Percentiles rank a stretch among this genome's conserved stretches.
phyloP scores from a whole-genome alignment of 805 yeast species.

The Wickerhamomyces pijperi region DNA sequence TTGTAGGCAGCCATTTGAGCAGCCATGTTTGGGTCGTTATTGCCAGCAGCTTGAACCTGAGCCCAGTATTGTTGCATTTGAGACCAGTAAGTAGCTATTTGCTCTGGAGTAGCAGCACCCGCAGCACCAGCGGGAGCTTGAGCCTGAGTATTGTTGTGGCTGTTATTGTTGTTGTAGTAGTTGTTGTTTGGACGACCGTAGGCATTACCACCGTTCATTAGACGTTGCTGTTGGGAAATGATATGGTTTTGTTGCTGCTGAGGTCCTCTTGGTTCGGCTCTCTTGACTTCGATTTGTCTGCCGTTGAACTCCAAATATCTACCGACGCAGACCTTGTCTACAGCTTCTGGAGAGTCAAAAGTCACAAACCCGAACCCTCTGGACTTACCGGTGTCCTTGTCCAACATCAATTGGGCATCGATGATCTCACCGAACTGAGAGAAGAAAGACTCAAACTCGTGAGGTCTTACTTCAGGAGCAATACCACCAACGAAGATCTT shows the following conservation, averaged over 20 bases:
- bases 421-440: constrained; percentile 82
- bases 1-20: constrained; percentile 23
- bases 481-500: constrained; percentile 97
- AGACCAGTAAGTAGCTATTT: constrained; percentile 55
- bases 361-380: constrained; percentile 97
- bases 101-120: constrained; percentile 28
- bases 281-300: constrained; percentile 71
- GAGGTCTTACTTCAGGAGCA: constrained; percentile 85
- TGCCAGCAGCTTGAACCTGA: constrained; percentile 32
- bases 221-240: constrained; percentile 19
- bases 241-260: constrained; percentile 33
- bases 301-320: constrained; percentile 80
- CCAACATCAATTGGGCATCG: constrained; percentile 95
- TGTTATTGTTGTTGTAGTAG: not conserved
- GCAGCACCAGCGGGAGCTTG: constrained; percentile 6
- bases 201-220: constrained; percentile 9
- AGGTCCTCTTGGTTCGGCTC: constrained; percentile 75
- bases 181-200: not conserved
- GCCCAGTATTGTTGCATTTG: constrained; percentile 55
- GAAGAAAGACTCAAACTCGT: constrained; percentile 79
- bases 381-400: constrained; percentile 92
- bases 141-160: constrained; percentile 2
- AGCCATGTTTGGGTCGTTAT: not conserved
- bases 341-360: constrained; percentile 89
- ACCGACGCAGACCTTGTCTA: constrained; percentile 75